Evolutionary conservation across 148 eudicot species (phyloP), one percentile per base, ranked within the genome.

Genomic region (Persicaria tinctoria): DNA sequence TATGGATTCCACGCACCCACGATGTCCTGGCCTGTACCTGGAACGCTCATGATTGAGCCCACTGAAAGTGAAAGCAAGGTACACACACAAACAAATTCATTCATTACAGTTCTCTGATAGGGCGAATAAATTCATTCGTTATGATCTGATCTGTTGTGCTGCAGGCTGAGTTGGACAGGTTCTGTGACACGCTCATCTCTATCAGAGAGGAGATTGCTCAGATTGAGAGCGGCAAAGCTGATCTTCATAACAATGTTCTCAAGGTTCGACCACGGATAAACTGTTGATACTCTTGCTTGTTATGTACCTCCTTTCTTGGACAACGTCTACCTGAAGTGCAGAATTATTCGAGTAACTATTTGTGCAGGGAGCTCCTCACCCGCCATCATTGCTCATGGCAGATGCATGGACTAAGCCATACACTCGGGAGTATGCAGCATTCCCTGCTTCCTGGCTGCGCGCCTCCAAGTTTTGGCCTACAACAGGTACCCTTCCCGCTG

Each of bases 11-110:
- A 95, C 76, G 99, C 89, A 44, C 99, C 97, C 70, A 95, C 99
- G 23, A 95, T 95, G 99, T 95, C 99, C 76, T 95, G 97, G 97
- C 99, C 99, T 32, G 99, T 95, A 60, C 99, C 97, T 13, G 99
- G 99, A 69, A 95, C 99, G 11, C 96, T 95, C 83, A 95, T 95
- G 99, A 92, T 95, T 82, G 99, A 95, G 79, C 99, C 99, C 46
- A 95, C 99, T 46, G 99, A 95, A 84, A 95, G 99, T 82, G 99
- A 95, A 83, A 95, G 99, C 97, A 95, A 90, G 97, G 98, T 92
- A 79, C 18, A 14, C 41, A 51, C 64, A 20, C 9, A 1, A 60
- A 60, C 44, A 60, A 23, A 60, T 60, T 60, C 66, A 60, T 60
- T 60, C 44, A 60, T 20, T 60, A 60, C 3, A 41, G 44, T 23